These are phyloP conservation scores for Geranium rotundifolium DNA, from an alignment of 345 rosid genomes.

Conservation along the genomic window DNA sequence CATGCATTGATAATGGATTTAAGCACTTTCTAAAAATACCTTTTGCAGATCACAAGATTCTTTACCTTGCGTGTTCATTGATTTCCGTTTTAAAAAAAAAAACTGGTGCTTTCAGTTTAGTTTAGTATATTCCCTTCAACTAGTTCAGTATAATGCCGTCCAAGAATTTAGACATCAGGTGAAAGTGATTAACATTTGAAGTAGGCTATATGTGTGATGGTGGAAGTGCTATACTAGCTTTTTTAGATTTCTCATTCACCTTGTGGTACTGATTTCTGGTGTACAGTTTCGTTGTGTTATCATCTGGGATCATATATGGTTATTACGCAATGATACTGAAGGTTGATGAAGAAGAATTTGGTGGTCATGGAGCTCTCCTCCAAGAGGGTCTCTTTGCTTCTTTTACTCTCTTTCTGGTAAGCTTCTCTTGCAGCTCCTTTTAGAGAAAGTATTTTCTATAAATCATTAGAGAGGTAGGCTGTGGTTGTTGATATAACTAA, in stretches of 20 bases:
- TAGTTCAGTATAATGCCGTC: not conserved
- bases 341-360: conserved; percentile 88
- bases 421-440: not conserved
- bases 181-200: not conserved
- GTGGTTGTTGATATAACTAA: not conserved
- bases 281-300: conserved; percentile 57
- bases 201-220: not conserved
- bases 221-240: not conserved
- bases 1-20: not conserved
- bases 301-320: conserved; percentile 67
- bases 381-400: conserved; percentile 96
- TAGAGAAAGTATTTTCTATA: not conserved
- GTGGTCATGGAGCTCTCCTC: conserved; percentile 87
- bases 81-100: not conserved
- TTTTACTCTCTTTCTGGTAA: conserved; percentile 78
- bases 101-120: not conserved
- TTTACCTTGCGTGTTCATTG: not conserved
- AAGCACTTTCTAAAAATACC: not conserved
- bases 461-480: not conserved
- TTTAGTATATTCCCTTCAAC: not conserved
- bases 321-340: conserved; percentile 75
- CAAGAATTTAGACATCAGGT: not conserved
- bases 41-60: not conserved
- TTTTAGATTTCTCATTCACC: not conserved
- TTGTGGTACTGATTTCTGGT: conserved; percentile 10